A percentile compares a stretch with the other conserved stretches of the same genome.
Evolutionary conservation across 2,329 filamentous ascomycete species (phyloP).

Genomic region (Dothiorella sarmentorum): DNA sequence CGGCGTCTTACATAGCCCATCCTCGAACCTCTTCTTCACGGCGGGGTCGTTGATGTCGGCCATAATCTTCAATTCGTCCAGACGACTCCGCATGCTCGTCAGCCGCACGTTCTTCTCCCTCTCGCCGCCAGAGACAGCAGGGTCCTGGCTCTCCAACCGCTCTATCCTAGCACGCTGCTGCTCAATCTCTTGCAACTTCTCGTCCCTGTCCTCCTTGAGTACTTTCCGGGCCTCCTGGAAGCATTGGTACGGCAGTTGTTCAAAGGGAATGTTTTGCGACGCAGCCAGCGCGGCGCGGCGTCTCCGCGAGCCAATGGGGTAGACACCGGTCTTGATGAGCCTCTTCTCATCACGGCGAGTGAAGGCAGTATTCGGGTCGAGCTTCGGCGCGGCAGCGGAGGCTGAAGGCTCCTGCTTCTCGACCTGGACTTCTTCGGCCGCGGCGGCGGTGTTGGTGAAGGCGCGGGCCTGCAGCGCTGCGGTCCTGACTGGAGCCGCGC

Average conservation of each 20-base stretch:
- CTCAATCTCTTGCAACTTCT: constrained; percentile 74
- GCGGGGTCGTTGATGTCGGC: constrained; percentile 94
- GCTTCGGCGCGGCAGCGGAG: constrained; percentile 22
- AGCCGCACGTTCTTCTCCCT: constrained; percentile 64
- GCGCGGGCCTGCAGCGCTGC: constrained; percentile 27
- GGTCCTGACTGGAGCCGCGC: neutral
- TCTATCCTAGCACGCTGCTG: constrained; percentile 66
- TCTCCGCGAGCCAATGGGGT: constrained; percentile 79
- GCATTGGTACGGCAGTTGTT: constrained; percentile 92
- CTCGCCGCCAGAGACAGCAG: constrained; percentile 61
- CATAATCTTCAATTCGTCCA: constrained; percentile 79
- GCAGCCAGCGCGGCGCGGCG: constrained; percentile 60
- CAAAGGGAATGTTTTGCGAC: constrained; percentile 72
- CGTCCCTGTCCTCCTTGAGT: constrained; percentile 70
- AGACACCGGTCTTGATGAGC: constrained; percentile 64
- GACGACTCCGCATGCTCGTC: constrained; percentile 63
- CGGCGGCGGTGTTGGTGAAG: constrained; percentile 47
- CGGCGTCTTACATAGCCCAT: constrained; percentile 70
- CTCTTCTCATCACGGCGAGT: constrained; percentile 62
- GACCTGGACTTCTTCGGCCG: constrained; percentile 44
- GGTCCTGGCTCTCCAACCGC: constrained; percentile 57
- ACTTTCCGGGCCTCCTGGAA: constrained; percentile 94
- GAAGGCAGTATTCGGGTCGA: constrained; percentile 68
- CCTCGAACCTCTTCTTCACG: constrained; percentile 91
- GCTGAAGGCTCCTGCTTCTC: constrained; percentile 21